Percentiles rank a stretch among this genome's conserved stretches.
Evolutionary conservation across 805 yeast genomes (phyloP).

Genomic region (Spathaspora arborariae): DNA sequence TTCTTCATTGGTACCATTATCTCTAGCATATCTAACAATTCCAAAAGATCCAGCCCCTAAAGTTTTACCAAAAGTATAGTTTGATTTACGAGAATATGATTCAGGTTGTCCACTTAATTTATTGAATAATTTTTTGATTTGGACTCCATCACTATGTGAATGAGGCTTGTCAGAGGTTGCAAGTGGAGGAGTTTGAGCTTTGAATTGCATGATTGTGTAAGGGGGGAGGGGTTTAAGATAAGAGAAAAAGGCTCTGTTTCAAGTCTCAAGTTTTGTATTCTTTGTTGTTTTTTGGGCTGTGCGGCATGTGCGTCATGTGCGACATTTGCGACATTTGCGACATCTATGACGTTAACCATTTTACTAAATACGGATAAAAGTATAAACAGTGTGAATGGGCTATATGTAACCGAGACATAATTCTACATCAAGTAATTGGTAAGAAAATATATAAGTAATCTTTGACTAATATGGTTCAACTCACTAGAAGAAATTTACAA

Average conservation of each 20-base stretch:
- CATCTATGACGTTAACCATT: too few species aligned
- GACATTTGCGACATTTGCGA: background rate
- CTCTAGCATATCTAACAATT: slow-evolving; percentile 75
- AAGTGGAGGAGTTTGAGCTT: background rate
- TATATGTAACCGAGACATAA: too few species aligned
- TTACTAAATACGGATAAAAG: too few species aligned
- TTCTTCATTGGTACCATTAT: slow-evolving; percentile 48
- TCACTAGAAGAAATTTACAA: too few species aligned
- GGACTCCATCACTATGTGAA: slow-evolving; percentile 4
- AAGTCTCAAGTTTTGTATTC: background rate
- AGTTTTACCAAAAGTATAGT: slow-evolving; percentile 76
- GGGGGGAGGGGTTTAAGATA: background rate
- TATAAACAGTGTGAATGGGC: too few species aligned
- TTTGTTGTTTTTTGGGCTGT: background rate
- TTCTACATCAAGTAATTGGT: too few species aligned
- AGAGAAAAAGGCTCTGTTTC: background rate
- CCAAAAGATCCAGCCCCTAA: slow-evolving; percentile 97
- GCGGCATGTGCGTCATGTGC: background rate
- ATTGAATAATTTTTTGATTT: slow-evolving; percentile 39
- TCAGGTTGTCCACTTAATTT: slow-evolving; percentile 71
- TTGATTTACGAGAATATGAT: slow-evolving; percentile 60
- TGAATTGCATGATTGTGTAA: background rate
- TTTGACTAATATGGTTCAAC: too few species aligned
- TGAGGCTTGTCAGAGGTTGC: background rate
- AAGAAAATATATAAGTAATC: too few species aligned